phyloP scores from a whole-genome alignment of 176 grass and related monocot species.

The bread wheat (Triticum aestivum) region DNA sequence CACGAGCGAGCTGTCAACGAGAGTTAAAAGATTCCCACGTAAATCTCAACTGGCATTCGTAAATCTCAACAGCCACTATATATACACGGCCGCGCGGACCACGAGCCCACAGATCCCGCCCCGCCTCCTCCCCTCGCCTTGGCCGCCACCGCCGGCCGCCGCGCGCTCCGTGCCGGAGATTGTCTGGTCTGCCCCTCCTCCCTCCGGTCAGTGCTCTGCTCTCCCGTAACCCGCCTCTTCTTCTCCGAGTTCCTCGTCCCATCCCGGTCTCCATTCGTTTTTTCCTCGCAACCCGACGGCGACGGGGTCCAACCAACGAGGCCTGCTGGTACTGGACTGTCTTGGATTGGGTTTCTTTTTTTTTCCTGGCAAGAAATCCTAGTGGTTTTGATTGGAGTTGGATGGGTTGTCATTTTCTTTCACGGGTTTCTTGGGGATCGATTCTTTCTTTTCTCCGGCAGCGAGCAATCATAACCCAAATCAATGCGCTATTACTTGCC shows the following conservation, averaged over 20 bases:
- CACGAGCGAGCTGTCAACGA: background rate
- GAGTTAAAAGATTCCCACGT: constrained; percentile 21
- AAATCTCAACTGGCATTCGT: constrained; percentile 6
- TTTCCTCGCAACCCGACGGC: background rate
- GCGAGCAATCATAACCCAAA: background rate
- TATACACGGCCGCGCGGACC: background rate
- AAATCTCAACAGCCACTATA: constrained; percentile 12
- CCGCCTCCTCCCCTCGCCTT: background rate
- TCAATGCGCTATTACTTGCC: background rate
- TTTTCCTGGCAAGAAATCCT: background rate
- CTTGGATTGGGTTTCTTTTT: background rate
- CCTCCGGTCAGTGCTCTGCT: constrained; percentile 22
- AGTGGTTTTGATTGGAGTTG: background rate
- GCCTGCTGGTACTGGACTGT: background rate
- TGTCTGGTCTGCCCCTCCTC: background rate
- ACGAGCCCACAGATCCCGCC: constrained; percentile 5
- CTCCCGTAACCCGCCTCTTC: background rate
- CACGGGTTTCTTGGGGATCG: background rate
- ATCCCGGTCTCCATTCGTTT: background rate
- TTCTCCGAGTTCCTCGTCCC: background rate
- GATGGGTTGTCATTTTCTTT: background rate
- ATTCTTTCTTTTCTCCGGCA: background rate
- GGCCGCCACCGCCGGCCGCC: background rate
- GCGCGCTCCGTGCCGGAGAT: background rate
- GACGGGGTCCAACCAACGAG: background rate